These are phyloP conservation scores for Paracoccidioides lutzii DNA, from an alignment of 2,329 filamentous ascomycete genomes.

Conservation along the genomic window DNA sequence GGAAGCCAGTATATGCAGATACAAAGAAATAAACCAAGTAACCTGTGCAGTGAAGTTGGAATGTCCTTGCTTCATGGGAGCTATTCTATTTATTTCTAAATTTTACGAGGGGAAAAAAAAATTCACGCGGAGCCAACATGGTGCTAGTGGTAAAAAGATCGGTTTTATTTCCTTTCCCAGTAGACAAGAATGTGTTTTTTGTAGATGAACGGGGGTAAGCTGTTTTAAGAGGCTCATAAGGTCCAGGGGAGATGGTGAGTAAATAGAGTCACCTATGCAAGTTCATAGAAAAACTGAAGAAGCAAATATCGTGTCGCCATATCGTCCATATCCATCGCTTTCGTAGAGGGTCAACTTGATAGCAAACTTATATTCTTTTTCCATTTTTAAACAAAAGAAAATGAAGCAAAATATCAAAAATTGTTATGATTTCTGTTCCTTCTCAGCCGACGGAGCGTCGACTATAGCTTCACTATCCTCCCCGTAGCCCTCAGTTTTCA, in stretches of 20 bases:
- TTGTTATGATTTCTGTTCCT: neutral
- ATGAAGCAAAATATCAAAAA: neutral
- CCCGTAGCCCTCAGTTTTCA: conserved; percentile 83
- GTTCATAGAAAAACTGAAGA: too few species aligned
- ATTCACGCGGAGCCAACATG: neutral
- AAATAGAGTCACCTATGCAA: neutral
- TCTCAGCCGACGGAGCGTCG: neutral
- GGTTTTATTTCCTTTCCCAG: neutral
- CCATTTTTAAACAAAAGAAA: too few species aligned
- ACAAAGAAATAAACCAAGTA: neutral
- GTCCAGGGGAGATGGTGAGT: neutral
- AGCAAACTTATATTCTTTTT: too few species aligned
- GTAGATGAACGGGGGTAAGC: neutral
- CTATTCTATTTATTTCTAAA: neutral
- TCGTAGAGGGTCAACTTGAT: neutral
- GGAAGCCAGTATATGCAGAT: too few species aligned
- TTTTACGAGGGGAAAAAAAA: neutral
- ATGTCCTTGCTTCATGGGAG: neutral
- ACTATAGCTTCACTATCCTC: conserved; percentile 29
- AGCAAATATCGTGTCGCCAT: too few species aligned
- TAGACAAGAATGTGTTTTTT: neutral
- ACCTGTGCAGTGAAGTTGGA: neutral
- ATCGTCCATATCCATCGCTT: neutral
- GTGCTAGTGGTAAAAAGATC: neutral
- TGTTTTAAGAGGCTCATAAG: neutral